These are phyloP conservation scores for Gliomastix tumulicola DNA, from an alignment of 2,329 filamentous ascomycete species.

Conservation along the genomic window DNA sequence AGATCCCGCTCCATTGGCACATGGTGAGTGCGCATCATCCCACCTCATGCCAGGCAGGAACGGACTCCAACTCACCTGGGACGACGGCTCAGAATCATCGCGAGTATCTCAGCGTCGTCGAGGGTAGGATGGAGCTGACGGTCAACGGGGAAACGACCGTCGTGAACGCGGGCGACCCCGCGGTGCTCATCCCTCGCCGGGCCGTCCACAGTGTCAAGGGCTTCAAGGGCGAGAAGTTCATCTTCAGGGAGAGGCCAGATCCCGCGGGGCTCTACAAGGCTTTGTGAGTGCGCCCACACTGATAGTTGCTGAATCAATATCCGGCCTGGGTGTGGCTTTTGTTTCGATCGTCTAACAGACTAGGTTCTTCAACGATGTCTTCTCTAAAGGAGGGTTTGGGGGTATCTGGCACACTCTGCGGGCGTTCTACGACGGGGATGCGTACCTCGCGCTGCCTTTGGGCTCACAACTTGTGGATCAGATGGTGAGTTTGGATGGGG, in stretches of 20 bases:
- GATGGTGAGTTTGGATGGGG: constrained; percentile 1
- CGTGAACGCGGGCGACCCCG: constrained; percentile 4
- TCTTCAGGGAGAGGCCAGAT: constrained; percentile 4
- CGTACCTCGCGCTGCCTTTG: constrained; percentile 6
- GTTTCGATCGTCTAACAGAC: neutral
- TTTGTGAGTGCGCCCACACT: too few species aligned
- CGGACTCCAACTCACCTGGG: too few species aligned
- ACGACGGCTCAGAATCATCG: constrained; percentile 1
- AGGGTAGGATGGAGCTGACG: constrained; percentile 2
- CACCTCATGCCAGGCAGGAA: too few species aligned
- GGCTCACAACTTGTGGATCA: constrained; percentile 3
- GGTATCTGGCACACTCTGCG: constrained; percentile 3
- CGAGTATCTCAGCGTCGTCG: constrained; percentile 4
- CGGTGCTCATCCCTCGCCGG: constrained; percentile 1
- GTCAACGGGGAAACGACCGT: constrained; percentile 3
- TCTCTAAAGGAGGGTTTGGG: constrained; percentile 4
- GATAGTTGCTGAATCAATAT: too few species aligned
- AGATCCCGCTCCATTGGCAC: constrained; percentile 6
- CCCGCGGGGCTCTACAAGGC: constrained; percentile 6
- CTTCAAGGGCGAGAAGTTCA: constrained; percentile 4
- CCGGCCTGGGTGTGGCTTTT: neutral
- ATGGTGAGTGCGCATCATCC: constrained; percentile 2
- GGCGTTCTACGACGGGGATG: constrained; percentile 4
- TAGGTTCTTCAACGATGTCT: constrained; percentile 7
- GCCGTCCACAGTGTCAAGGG: constrained; percentile 5